These are phyloP conservation scores for Aphanoascus verrucosus DNA, from an alignment of 2,329 filamentous ascomycete species.

Conservation along the genomic window DNA sequence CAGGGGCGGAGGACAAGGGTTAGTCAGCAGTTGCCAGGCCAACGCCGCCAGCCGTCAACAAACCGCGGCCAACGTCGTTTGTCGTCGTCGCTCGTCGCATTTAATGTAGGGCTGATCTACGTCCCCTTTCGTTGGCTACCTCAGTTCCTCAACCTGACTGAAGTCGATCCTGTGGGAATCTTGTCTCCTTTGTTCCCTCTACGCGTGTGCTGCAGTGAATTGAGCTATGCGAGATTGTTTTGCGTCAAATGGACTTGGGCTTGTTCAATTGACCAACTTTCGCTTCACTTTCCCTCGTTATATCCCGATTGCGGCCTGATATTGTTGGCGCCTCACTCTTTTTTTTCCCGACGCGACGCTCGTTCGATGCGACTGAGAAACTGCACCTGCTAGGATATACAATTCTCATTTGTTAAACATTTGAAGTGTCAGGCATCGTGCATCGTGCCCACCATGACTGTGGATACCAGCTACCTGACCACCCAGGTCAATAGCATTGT, in stretches of 20 bases:
- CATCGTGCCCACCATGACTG: conserved; percentile 35
- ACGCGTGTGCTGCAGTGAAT: neutral
- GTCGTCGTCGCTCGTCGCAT: no score
- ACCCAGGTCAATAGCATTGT: conserved; percentile 95
- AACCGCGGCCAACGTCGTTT: conserved; percentile 6
- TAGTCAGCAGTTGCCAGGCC: conserved; percentile 30
- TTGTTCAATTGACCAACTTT: conserved; percentile 8
- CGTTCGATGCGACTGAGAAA: neutral
- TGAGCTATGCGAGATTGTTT: conserved; percentile 9
- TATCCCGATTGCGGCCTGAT: neutral
- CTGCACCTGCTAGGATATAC: neutral
- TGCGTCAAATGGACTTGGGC: conserved; percentile 9
- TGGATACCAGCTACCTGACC: conserved; percentile 87
- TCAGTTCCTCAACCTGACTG: neutral
- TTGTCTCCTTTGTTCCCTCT: neutral
- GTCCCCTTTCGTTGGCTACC: neutral
- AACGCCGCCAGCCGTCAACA: conserved; percentile 26
- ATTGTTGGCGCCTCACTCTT: conserved; percentile 9
- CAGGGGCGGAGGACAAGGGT: conserved; percentile 20
- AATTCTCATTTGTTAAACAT: neutral
- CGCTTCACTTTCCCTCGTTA: conserved; percentile 1
- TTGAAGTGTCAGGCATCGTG: neutral
- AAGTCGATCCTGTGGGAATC: neutral
- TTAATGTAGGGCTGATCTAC: neutral
- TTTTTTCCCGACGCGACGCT: conserved; percentile 5